Conservation (phyloP, 176 grass and related monocot species). For the Pontederia crassipes region DNA sequence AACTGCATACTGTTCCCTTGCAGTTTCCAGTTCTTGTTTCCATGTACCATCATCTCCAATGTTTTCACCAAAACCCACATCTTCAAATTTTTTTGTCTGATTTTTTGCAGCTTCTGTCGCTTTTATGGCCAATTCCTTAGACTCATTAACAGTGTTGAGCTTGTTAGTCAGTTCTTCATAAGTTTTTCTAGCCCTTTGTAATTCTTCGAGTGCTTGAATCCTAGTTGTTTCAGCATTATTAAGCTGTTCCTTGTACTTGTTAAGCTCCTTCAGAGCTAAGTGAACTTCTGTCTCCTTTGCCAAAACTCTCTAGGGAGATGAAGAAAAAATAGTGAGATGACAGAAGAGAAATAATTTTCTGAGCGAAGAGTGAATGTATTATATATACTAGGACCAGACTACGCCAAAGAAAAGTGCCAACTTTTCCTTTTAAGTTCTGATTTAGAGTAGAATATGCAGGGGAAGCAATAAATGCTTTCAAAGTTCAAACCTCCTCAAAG, state of each 20-base stretch:
- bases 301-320: slow-evolving; percentile 45
- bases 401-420: too few species aligned
- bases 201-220: slow-evolving; percentile 64
- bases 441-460: too few species aligned
- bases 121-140: slow-evolving; percentile 65
- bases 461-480: too few species aligned
- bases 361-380: background rate
- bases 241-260: slow-evolving; percentile 88
- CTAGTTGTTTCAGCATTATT: slow-evolving; percentile 66
- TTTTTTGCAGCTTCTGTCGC: slow-evolving; percentile 66
- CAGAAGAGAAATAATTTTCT: background rate
- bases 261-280: slow-evolving; percentile 77
- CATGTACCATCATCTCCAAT: slow-evolving; percentile 46
- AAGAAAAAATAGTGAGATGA: background rate
- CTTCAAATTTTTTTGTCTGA: slow-evolving; percentile 65
- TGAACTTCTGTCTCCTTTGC: slow-evolving; percentile 88
- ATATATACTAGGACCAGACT: too few species aligned
- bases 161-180: slow-evolving; percentile 62
- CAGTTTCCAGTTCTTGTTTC: slow-evolving; percentile 70
- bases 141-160: slow-evolving; percentile 66
- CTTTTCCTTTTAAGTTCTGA: too few species aligned
- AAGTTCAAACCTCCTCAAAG: too few species aligned
- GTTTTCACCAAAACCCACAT: slow-evolving; percentile 31
- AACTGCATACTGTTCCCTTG: slow-evolving; percentile 60
- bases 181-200: slow-evolving; percentile 75